phyloP scores from a whole-genome alignment of 768 basidiomycete species.

The Suillus cothurnatus region DNA sequence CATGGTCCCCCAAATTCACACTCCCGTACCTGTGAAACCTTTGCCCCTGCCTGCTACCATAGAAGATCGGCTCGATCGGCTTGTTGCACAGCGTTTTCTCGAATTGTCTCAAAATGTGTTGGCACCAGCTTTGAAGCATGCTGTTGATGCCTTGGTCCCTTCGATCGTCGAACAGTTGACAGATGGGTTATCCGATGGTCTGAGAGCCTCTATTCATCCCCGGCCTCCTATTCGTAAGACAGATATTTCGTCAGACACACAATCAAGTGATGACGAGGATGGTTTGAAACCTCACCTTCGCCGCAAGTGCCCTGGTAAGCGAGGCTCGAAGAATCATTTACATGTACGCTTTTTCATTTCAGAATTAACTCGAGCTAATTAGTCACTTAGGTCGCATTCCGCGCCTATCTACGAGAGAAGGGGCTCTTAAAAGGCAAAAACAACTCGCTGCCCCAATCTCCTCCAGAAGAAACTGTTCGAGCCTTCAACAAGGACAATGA shows the following conservation, averaged over 20 bases:
- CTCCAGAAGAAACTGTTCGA: background rate
- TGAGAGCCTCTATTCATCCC: background rate
- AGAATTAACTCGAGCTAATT: too few species aligned
- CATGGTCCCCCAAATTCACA: background rate
- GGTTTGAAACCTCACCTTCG: too few species aligned
- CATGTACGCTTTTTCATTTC: background rate
- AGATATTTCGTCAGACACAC: background rate
- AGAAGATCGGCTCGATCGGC: too few species aligned
- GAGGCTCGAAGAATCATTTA: too few species aligned
- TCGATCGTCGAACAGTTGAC: background rate
- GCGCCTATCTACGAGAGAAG: background rate
- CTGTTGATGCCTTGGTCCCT: background rate
- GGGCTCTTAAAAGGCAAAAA: background rate
- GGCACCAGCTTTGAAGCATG: background rate
- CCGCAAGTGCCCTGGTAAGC: too few species aligned
- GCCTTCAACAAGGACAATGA: background rate
- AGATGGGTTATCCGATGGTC: background rate
- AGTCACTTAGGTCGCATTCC: background rate
- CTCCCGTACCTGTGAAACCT: background rate
- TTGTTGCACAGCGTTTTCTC: background rate
- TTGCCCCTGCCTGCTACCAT: slow-evolving; percentile 1
- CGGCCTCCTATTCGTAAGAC: background rate
- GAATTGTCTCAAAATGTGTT: background rate
- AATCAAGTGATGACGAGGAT: too few species aligned
- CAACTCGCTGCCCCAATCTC: background rate